These are phyloP conservation scores for Neonectria punicea DNA, from an alignment of 2,329 filamentous ascomycete genomes.

Conservation along the genomic window DNA sequence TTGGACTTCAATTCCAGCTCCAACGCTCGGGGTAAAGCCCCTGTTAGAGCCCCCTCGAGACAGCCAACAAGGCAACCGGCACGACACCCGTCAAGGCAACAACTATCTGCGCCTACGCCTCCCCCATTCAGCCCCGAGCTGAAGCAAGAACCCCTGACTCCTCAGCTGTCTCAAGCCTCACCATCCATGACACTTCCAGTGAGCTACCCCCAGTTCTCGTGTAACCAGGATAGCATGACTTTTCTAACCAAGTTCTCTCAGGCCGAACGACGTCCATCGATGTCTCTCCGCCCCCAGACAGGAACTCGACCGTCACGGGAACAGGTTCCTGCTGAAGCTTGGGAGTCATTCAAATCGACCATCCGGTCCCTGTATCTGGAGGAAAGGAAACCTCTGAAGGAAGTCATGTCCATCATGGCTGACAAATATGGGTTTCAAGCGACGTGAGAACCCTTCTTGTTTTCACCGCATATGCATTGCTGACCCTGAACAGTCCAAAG, in stretches of 20 bases:
- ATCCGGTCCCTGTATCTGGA: constrained; percentile 60
- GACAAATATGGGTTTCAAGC: constrained; percentile 60
- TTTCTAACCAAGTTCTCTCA: constrained; percentile 30
- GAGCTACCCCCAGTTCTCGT: constrained; percentile 25
- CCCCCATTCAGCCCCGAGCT: constrained; percentile 40
- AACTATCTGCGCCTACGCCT: constrained; percentile 33
- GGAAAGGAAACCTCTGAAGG: constrained; percentile 61
- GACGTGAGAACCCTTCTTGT: constrained; percentile 51
- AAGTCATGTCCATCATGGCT: constrained; percentile 63
- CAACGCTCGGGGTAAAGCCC: constrained; percentile 49
- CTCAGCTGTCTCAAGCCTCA: constrained; percentile 40
- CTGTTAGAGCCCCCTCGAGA: constrained; percentile 46
- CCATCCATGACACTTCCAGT: constrained; percentile 43
- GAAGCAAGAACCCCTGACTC: constrained; percentile 47
- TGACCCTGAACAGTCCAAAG: constrained; percentile 54
- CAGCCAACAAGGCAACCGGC: constrained; percentile 39
- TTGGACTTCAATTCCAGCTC: constrained; percentile 48
- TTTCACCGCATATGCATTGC: neutral
- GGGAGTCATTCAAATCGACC: constrained; percentile 59
- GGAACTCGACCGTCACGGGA: constrained; percentile 53
- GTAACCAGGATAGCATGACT: neutral
- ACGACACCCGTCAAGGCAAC: constrained; percentile 39
- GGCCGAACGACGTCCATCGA: constrained; percentile 43
- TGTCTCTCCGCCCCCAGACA: constrained; percentile 45
- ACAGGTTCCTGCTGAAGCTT: constrained; percentile 57